A percentile compares a stretch with the other conserved stretches of the same genome.
phyloP scores from a whole-genome alignment of 2,329 filamentous ascomycete genomes.

The Exophiala lecanii-corni region DNA sequence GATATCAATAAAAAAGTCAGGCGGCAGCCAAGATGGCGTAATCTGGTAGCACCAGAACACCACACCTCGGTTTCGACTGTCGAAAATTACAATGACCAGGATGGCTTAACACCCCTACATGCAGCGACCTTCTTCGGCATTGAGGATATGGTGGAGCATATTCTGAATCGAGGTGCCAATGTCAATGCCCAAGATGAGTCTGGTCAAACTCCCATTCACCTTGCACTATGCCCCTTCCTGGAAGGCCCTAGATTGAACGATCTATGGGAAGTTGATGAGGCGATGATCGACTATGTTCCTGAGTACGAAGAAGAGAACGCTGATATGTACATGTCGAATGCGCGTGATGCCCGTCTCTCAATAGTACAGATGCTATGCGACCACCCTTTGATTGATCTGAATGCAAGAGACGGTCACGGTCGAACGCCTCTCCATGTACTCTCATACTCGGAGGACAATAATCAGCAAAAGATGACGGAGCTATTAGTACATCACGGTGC shows the following conservation, averaged over 20 bases:
- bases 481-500: neutral
- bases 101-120: neutral
- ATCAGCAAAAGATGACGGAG: neutral
- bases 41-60: neutral
- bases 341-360: neutral
- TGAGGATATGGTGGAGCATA: neutral
- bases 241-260: neutral
- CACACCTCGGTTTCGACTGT: too few relatives aligned
- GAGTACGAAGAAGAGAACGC: neutral
- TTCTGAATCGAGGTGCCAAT: neutral
- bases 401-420: neutral
- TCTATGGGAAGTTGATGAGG: neutral
- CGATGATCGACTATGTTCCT: neutral
- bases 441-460: neutral
- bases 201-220: neutral
- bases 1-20: neutral
- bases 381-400: neutral
- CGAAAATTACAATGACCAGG: neutral
- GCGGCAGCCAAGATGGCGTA: neutral
- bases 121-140: constrained; percentile 1
- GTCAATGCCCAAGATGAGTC: neutral
- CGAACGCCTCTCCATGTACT: neutral
- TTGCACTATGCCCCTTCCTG: neutral
- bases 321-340: neutral
- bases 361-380: neutral